Evolutionary conservation across 495 filamentous ascomycete species (phyloP).

Genomic region (Beverwykella pulmonaria): DNA sequence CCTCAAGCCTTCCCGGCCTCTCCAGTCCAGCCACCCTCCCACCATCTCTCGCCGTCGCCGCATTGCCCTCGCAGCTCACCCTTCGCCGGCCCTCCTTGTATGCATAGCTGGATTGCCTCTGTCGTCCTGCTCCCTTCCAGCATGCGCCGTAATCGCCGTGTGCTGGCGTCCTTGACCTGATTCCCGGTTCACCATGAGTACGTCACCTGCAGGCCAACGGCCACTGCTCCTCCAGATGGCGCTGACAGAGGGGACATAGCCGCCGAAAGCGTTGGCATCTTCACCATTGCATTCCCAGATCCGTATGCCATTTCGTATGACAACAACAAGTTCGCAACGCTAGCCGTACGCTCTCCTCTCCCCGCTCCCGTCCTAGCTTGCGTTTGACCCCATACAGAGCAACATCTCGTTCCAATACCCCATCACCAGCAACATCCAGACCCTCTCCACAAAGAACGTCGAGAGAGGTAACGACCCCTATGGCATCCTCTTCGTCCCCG

Average conservation of each 20-base stretch:
- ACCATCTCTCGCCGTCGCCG: conserved; percentile 17
- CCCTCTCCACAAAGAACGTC: conserved; percentile 63
- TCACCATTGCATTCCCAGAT: conserved; percentile 44
- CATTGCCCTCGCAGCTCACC: neutral
- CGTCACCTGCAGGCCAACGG: conserved; percentile 38
- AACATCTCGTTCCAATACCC: conserved; percentile 66
- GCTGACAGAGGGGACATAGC: conserved; percentile 21
- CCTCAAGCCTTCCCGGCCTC: neutral
- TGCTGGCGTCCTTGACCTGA: neutral
- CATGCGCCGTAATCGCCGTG: conserved; percentile 12
- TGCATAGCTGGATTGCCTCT: neutral
- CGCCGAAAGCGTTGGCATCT: conserved; percentile 36
- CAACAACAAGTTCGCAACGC: conserved; percentile 28
- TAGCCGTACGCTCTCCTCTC: conserved; percentile 22
- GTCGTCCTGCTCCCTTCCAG: neutral
- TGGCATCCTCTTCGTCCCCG: conserved; percentile 83
- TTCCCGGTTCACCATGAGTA: conserved; percentile 40
- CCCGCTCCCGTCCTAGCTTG: neutral
- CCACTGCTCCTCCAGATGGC: neutral
- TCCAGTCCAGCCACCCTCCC: conserved; percentile 2
- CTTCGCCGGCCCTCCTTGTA: neutral
- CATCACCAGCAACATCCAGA: conserved; percentile 64
- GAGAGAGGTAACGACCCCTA: conserved; percentile 59
- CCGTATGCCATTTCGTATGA: conserved; percentile 31
- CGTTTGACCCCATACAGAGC: conserved; percentile 48